Conservation (phyloP, 2,329 filamentous ascomycete genomes). For the Colletotrichum viniferum region DNA sequence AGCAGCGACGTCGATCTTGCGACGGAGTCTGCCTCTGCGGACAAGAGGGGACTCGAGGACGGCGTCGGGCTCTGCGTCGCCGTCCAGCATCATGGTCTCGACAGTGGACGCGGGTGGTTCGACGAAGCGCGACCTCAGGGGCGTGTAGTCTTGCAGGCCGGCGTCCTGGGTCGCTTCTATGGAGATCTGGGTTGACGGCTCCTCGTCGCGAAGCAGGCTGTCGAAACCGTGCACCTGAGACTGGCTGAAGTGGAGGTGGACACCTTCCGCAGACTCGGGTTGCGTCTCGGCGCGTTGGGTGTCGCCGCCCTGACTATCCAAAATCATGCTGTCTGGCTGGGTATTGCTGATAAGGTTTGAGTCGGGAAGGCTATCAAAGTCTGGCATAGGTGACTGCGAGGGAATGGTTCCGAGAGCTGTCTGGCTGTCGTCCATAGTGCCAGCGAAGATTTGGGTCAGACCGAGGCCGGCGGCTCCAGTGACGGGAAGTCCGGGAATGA, state of each 20-base stretch:
- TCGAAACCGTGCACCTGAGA: constrained; percentile 65
- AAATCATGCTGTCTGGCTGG: constrained; percentile 56
- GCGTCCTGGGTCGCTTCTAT: constrained; percentile 82
- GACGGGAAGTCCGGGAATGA: constrained; percentile 71
- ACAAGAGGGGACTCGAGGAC: constrained; percentile 69
- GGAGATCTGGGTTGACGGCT: constrained; percentile 63
- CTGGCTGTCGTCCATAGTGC: constrained; percentile 78
- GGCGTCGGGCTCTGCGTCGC: constrained; percentile 39
- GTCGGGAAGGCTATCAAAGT: constrained; percentile 61
- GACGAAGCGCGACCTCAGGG: constrained; percentile 70
- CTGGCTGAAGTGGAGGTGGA: constrained; percentile 64
- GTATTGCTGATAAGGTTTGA: constrained; percentile 67
- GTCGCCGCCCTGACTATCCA: constrained; percentile 47
- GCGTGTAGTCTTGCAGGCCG: constrained; percentile 76
- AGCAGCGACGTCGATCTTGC: constrained; percentile 45
- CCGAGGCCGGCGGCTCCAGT: constrained; percentile 69
- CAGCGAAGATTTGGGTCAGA: constrained; percentile 88
- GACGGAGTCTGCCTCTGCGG: constrained; percentile 60
- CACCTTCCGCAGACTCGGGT: constrained; percentile 27
- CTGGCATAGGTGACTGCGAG: constrained; percentile 56
- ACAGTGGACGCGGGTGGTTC: constrained; percentile 70
- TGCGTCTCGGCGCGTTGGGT: constrained; percentile 47
- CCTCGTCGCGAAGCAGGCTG: constrained; percentile 53
- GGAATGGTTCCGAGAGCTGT: constrained; percentile 33
- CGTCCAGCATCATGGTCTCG: constrained; percentile 67